Conservation (phyloP, 257 asterid genomes). For the Haberlea rhodopensis region DNA sequence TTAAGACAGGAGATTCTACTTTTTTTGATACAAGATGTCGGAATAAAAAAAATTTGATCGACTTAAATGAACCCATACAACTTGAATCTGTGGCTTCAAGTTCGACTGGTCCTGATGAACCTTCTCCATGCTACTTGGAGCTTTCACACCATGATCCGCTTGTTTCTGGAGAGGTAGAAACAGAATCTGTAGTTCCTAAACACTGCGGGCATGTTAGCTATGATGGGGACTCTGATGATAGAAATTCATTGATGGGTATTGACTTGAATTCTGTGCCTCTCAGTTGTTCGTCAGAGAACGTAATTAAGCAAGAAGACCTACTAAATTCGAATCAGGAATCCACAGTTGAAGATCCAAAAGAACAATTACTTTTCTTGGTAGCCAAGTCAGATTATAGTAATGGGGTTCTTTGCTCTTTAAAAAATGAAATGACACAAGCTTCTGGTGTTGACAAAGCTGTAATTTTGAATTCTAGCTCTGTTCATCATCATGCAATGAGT, state of each 20-base stretch:
- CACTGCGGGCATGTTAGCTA: slow-evolving; percentile 21
- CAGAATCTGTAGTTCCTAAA: slow-evolving; percentile 25
- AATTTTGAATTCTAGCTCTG: slow-evolving; percentile 11
- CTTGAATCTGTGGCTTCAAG: slow-evolving; percentile 34
- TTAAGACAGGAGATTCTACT: slow-evolving; percentile 27
- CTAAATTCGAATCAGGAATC: slow-evolving; percentile 24
- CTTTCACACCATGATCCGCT: slow-evolving; percentile 21
- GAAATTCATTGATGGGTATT: slow-evolving; percentile 29
- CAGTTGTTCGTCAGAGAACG: slow-evolving; percentile 28
- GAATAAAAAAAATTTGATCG: slow-evolving; percentile 38
- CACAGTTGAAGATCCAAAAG: slow-evolving; percentile 4
- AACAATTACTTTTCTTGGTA: background rate
- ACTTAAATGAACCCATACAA: slow-evolving; percentile 63
- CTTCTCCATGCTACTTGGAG: slow-evolving; percentile 26
- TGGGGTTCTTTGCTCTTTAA: background rate
- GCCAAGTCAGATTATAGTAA: background rate
- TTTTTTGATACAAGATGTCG: slow-evolving; percentile 29
- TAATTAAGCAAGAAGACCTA: slow-evolving; percentile 20
- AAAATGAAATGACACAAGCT: background rate
- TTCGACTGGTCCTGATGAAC: slow-evolving; percentile 32
- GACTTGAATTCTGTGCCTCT: slow-evolving; percentile 49
- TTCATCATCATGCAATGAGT: slow-evolving; percentile 12
- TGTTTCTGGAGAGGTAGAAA: slow-evolving; percentile 27
- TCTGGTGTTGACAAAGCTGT: background rate
- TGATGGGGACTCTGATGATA: slow-evolving; percentile 26